phyloP scores from a whole-genome alignment of 148 eudicot genomes.

The Spergularia bocconei region DNA sequence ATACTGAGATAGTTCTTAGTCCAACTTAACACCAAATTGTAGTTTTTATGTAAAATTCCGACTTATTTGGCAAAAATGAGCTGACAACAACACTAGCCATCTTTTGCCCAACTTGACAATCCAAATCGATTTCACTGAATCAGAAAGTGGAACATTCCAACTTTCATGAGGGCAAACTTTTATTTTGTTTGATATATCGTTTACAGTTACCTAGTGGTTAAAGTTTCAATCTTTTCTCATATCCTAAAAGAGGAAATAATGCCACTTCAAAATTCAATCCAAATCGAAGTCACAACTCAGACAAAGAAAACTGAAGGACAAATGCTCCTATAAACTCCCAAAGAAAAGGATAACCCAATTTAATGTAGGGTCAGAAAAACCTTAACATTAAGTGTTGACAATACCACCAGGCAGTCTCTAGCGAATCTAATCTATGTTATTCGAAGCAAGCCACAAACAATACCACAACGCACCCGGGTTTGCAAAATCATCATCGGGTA shows the following conservation, averaged over 20 bases:
- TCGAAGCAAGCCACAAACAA: neutral
- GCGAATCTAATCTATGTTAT: neutral
- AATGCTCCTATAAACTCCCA: neutral
- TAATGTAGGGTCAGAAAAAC: neutral
- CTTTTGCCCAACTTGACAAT: neutral
- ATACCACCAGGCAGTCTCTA: neutral
- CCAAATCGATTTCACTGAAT: neutral
- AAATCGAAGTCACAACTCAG: neutral
- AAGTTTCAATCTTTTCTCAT: neutral
- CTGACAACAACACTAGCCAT: neutral
- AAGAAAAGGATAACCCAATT: neutral
- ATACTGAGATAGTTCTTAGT: no score
- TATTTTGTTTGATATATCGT: neutral
- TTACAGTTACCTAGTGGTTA: neutral
- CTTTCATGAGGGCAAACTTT: neutral
- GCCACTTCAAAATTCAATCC: neutral
- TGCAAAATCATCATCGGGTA: neutral
- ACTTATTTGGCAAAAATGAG: no score
- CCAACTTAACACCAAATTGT: no score
- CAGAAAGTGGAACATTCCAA: neutral
- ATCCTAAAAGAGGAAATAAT: neutral
- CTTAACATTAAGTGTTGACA: neutral
- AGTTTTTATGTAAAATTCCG: no score
- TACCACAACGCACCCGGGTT: neutral
- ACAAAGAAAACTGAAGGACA: neutral